Conservation (phyloP, 345 rosid genomes). For the Moringa oleifera region DNA sequence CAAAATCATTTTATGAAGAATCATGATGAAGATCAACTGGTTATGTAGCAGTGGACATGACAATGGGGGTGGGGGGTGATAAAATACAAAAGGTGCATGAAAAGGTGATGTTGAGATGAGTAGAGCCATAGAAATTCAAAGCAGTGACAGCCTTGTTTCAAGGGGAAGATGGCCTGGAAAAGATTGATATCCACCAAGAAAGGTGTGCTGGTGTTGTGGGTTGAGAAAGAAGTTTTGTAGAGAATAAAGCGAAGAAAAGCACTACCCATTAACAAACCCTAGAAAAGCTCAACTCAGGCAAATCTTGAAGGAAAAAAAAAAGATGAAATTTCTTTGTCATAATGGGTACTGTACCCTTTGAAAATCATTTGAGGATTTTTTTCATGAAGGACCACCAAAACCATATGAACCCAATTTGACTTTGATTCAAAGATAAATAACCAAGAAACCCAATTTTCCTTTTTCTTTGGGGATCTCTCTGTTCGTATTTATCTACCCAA, state of each 20-base stretch:
- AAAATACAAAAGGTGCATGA: conserved; percentile 23
- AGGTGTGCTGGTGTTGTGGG: conserved; percentile 37
- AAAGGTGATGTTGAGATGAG: conserved; percentile 47
- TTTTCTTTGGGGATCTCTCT: conserved; percentile 13
- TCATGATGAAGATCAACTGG: conserved; percentile 29
- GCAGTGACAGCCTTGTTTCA: conserved; percentile 37
- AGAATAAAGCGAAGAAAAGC: conserved; percentile 32
- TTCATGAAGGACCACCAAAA: conserved; percentile 11
- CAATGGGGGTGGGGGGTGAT: conserved; percentile 32
- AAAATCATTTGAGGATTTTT: conserved; percentile 19
- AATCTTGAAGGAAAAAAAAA: not conserved
- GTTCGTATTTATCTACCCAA: not conserved
- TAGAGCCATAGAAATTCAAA: conserved; percentile 41
- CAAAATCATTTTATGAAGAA: conserved; percentile 18
- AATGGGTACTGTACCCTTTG: conserved; percentile 22
- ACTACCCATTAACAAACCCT: conserved; percentile 23
- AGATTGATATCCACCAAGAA: conserved; percentile 41
- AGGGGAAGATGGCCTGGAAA: conserved; percentile 32
- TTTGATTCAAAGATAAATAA: conserved; percentile 34
- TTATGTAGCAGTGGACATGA: conserved; percentile 22
- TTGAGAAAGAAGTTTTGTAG: conserved; percentile 17
- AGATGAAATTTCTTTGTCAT: conserved; percentile 35
- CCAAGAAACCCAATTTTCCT: conserved; percentile 20
- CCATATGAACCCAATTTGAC: conserved; percentile 14
- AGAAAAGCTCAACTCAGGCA: conserved; percentile 11